Base-by-base conservation (phyloP, 2,329 filamentous ascomycete genomes). In the Fusarium secorum region DNA sequence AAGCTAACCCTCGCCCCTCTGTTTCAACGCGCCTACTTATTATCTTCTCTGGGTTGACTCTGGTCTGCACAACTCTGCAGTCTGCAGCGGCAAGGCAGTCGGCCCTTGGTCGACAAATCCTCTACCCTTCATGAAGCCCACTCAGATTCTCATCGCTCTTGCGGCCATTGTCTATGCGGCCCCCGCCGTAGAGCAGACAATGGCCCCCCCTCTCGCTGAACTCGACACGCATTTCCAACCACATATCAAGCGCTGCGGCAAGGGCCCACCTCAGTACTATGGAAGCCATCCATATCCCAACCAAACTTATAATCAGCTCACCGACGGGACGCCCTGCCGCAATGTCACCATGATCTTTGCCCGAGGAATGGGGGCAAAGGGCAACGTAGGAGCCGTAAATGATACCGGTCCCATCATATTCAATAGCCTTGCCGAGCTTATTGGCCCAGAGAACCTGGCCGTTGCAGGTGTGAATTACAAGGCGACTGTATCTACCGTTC, bases 291-390 rank as follows among this genome's bases (percentile, higher is more conserved):
- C 45, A 7, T 48, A 32, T n/a, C 5, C 11, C 11, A 30, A 48
- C 15, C 11, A 22, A 2, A 44, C 30, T 11, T 62, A 62, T 32
- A 62, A 62, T 7, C 36, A 61, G 24, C 44, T 62, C 5, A 49
- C 44, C 8, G 56, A 62, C 11, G 60, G 60, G 14, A 62, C 56
- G 5, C 56, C 56, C 15, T 62, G 60, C n/a, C 60, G 60, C 5
- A 26, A 44, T 8, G 44, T 62, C 14, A 62, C 60, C 2, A 6
- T 62, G 9, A 61, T 62, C 17, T 62, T 32, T 18, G 60, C 60
- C 7, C 32, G 56, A 62, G 60, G 60, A 17, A 52, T 44, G 14
- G 35, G 36, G 3, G 36, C 36, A 6, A 20, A 28, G 18, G 60
- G 60, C 7, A 62, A 62, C 24, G 60, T 62, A 15, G 60, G 60